These are phyloP conservation scores for Yarrowia divulgata DNA, from an alignment of 805 yeast genomes.

Conservation along the genomic window DNA sequence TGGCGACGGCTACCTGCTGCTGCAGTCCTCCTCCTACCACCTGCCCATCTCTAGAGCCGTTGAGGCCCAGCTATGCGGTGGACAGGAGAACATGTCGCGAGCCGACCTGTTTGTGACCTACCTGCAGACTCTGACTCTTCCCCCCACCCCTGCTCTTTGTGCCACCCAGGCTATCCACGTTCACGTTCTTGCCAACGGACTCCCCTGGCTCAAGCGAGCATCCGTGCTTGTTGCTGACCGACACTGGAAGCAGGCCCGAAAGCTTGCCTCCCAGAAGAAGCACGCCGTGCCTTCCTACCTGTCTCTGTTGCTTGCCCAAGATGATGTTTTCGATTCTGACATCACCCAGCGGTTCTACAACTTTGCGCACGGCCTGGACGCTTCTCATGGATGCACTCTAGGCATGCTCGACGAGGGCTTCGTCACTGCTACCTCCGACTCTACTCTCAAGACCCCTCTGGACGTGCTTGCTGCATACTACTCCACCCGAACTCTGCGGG, in stretches of 20 bases:
- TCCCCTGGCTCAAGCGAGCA: constrained; percentile 40
- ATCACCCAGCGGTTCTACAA: constrained; percentile 44
- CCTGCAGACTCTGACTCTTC: constrained; percentile 45
- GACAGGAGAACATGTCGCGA: constrained; percentile 47
- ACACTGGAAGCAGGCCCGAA: constrained; percentile 47
- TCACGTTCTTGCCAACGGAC: constrained; percentile 45
- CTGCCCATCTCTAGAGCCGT: constrained; percentile 45
- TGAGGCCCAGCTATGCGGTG: constrained; percentile 53
- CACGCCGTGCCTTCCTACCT: constrained; percentile 40
- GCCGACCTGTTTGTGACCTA: constrained; percentile 47
- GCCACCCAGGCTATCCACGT: constrained; percentile 49
- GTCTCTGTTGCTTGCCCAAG: constrained; percentile 25
- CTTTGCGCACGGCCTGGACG: constrained; percentile 41
- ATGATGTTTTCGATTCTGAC: constrained; percentile 46
- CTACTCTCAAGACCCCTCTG: constrained; percentile 45
- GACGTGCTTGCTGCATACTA: constrained; percentile 49
- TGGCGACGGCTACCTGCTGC: constrained; percentile 45
- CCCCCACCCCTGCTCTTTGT: constrained; percentile 45
- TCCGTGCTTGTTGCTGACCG: constrained; percentile 40
- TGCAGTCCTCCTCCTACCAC: constrained; percentile 37
- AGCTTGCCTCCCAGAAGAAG: constrained; percentile 41
- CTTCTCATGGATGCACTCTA: constrained; percentile 37
- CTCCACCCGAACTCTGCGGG: constrained; percentile 45
- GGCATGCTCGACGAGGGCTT: constrained; percentile 44
- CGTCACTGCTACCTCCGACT: constrained; percentile 43